Conservation (phyloP, 2,329 filamentous ascomycete species). For the Aspergillus udagawae region DNA sequence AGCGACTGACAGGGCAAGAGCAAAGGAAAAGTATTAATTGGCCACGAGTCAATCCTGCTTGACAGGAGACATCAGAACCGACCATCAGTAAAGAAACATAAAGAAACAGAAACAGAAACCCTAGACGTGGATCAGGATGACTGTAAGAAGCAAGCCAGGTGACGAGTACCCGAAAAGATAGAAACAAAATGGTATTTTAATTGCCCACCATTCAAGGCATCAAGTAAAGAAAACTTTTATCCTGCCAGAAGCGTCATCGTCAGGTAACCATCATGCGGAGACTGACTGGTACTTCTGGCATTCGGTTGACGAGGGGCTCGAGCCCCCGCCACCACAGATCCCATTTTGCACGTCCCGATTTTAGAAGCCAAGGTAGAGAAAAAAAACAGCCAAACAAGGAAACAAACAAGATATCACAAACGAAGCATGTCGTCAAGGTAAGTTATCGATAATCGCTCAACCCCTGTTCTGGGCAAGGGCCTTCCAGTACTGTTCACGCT, state of each 20-base stretch:
- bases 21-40: slow-evolving; percentile 18
- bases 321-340: slow-evolving; percentile 33
- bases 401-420: slow-evolving; percentile 12
- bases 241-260: slow-evolving; percentile 17
- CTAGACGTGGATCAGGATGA: neutral
- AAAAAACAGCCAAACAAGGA: slow-evolving; percentile 17
- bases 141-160: slow-evolving; percentile 4
- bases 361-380: slow-evolving; percentile 11
- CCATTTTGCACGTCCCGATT: slow-evolving; percentile 10
- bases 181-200: slow-evolving; percentile 2
- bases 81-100: slow-evolving; percentile 20
- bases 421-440: slow-evolving; percentile 5
- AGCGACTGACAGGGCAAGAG: slow-evolving; percentile 6
- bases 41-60: slow-evolving; percentile 50
- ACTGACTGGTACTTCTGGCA: slow-evolving; percentile 23
- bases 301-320: slow-evolving; percentile 27
- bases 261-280: slow-evolving; percentile 8
- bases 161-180: slow-evolving; percentile 3
- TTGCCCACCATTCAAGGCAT: slow-evolving; percentile 1
- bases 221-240: slow-evolving; percentile 28
- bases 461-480: slow-evolving; percentile 23
- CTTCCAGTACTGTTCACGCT: slow-evolving; percentile 38
- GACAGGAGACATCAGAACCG: slow-evolving; percentile 51
- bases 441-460: slow-evolving; percentile 16
- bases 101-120: neutral